Conservation (phyloP, 306 rosid species). For the Acacia confusa region DNA sequence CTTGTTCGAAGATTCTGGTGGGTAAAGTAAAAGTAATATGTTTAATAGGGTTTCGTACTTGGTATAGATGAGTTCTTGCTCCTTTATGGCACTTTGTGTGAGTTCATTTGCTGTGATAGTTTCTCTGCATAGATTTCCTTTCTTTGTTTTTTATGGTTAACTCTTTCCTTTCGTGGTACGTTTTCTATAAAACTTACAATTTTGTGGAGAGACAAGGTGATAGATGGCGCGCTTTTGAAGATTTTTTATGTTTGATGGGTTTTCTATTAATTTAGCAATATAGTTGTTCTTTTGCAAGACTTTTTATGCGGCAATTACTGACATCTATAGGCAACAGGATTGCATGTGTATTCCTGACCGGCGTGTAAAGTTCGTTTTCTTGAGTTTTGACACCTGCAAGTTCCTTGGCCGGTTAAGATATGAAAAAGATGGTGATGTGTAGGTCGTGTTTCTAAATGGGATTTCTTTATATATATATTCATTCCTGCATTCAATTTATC, state of each 20-base stretch:
- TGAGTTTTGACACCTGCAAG: neutral
- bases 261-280: neutral
- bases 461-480: neutral
- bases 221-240: neutral
- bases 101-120: neutral
- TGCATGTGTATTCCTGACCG: neutral
- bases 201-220: neutral
- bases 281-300: neutral
- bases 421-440: neutral
- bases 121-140: neutral
- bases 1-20: neutral
- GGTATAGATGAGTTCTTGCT: neutral
- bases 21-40: neutral
- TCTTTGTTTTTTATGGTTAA: neutral
- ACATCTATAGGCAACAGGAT: slow-evolving; percentile 1
- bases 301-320: neutral
- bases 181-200: neutral
- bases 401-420: neutral
- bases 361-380: neutral
- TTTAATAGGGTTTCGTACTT: neutral
- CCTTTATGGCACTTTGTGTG: neutral
- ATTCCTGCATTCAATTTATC: neutral
- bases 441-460: neutral
- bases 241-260: neutral
- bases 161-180: neutral